Base-by-base conservation (phyloP, 2,329 filamentous ascomycete genomes). In the Talaromyces sp. region DNA sequence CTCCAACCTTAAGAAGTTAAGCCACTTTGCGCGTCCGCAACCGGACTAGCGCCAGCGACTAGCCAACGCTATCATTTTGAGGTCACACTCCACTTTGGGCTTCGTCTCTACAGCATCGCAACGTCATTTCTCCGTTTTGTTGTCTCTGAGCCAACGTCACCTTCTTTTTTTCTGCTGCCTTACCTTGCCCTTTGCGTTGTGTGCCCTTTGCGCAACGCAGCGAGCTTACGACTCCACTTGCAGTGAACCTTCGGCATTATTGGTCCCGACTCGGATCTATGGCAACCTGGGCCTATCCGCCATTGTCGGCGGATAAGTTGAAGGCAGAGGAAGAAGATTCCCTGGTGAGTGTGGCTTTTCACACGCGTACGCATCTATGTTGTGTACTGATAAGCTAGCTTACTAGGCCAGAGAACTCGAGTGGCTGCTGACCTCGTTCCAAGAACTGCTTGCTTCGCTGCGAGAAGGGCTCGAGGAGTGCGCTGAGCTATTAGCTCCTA, bases 381-480 rank as follows among this genome's bases (percentile, higher is more conserved):
- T 8, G 11, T 29, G 19, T 52, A 12, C 54, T 57, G 54, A 43
- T 46, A 14, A 53, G 14, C 12, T 62, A 3, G 5, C n/a, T 26
- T 26, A 26, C 54, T 72, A 83, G 81, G 76, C 78, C 57, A 77
- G 76, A 62, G 86, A 89, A 74, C 79, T 88, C 38, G 78, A 83
- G 74, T 88, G 86, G 86, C 80, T 88, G 31, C 78, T 88, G 21
- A 73, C 76, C 19, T 81, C 85, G 46, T 75, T 89, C 54, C 83
- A 85, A 68, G 82, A 85, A 56, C 86, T 84, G 27, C 77, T 89
- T 56, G 77, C 78, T 57, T 82, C 84, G 17, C 75, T 89, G 62
- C 86, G 87, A 68, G 81, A 83, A 64, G 91, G 91, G 61, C 84
- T 97, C 3, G 87, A 94, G 72, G 92, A 97, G 76, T 97, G 92